These are phyloP conservation scores for Blastocystis hominis DNA, from an alignment of 352 stramenopile species.

Conservation along the genomic window DNA sequence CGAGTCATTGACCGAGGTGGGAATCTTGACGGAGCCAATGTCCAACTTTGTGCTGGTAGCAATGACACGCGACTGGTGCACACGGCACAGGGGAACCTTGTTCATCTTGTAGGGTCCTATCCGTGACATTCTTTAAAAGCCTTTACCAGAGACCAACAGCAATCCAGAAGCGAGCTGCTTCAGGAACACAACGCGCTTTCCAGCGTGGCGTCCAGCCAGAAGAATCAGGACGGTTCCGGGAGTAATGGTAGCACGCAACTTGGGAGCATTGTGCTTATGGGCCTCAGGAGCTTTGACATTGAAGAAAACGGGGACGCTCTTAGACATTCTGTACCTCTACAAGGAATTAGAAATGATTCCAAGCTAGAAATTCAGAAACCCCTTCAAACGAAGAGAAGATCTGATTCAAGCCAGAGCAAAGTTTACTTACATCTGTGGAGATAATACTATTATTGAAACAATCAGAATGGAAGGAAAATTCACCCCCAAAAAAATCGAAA, in stretches of 20 bases:
- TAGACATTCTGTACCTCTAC: conserved; percentile 45
- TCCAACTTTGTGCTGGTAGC: conserved; percentile 92
- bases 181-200: conserved; percentile 95
- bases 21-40: conserved; percentile 80
- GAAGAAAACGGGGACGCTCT: conserved; percentile 50
- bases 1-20: conserved; percentile 78
- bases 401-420: background rate
- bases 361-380: background rate
- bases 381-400: background rate
- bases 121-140: background rate
- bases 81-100: conserved; percentile 87
- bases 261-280: conserved; percentile 60
- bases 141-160: conserved; percentile 63
- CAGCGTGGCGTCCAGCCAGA: conserved; percentile 85
- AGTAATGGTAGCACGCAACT: conserved; percentile 85
- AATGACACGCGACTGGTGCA: conserved; percentile 98
- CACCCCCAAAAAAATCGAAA: background rate
- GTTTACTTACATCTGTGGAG: conserved; percentile 48
- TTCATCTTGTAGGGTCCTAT: conserved; percentile 96
- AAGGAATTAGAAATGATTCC: background rate
- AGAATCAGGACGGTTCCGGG: conserved; percentile 92
- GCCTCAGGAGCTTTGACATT: conserved; percentile 4
- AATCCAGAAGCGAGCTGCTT: conserved; percentile 87
- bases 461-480: background rate
- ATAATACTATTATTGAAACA: conserved; percentile 6